These are phyloP conservation scores for Ogataea trehalophila DNA, from an alignment of 805 yeast species.

Conservation along the genomic window DNA sequence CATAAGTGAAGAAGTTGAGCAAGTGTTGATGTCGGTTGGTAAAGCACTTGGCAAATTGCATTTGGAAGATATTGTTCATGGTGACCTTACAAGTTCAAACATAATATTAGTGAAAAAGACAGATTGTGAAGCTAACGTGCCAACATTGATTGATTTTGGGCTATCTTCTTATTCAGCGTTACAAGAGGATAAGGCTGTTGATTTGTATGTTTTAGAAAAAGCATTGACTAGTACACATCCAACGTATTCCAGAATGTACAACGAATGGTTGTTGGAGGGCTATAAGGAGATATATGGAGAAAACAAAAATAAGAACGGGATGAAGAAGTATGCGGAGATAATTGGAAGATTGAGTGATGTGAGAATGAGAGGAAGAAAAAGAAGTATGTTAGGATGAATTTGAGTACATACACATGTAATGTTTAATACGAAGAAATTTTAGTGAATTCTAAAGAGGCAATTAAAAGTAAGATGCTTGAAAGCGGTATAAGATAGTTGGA, in stretches of 20 bases:
- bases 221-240: constrained; percentile 93
- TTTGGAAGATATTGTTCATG: constrained; percentile 76
- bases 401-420: too few relatives aligned
- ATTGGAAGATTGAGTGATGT: constrained; percentile 72
- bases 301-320: constrained; percentile 30
- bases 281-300: constrained; percentile 41
- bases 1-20: constrained; percentile 34
- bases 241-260: constrained; percentile 55
- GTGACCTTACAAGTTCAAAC: constrained; percentile 91
- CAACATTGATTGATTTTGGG: constrained; percentile 87
- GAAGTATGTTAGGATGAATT: constrained; percentile 80
- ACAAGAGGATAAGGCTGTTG: constrained; percentile 96
- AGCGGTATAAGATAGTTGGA: too few relatives aligned
- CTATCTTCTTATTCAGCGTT: constrained; percentile 69
- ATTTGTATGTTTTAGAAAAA: constrained; percentile 86
- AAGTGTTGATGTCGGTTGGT: constrained; percentile 55
- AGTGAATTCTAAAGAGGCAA: too few relatives aligned
- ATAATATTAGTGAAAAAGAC: constrained; percentile 43
- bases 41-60: constrained; percentile 66
- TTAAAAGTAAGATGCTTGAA: too few relatives aligned
- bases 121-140: constrained; percentile 28
- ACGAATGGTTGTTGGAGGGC: constrained; percentile 68
- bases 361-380: constrained; percentile 86
- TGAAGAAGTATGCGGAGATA: constrained; percentile 46
- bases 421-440: too few relatives aligned